Percentiles rank a stretch among this genome's conserved stretches.
Conservation (phyloP, 2,329 filamentous ascomycete genomes). For the Monilinia polystroma region DNA sequence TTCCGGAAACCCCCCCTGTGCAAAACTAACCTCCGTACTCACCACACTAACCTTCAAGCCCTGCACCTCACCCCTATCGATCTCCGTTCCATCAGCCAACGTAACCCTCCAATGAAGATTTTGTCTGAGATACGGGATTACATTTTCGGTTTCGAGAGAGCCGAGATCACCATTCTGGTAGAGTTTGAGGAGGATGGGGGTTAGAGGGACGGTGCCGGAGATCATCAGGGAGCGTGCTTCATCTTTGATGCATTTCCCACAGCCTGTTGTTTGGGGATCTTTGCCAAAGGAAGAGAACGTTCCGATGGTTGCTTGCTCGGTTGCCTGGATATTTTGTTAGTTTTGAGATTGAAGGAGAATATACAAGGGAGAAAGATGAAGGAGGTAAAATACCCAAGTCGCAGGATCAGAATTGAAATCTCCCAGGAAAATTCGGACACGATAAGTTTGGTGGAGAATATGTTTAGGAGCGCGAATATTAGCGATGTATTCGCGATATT, state of each 20-base stretch:
- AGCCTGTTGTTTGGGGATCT: slow-evolving; percentile 38
- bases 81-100: slow-evolving; percentile 32
- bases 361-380: not conserved
- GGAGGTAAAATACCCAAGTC: slow-evolving; percentile 35
- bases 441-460: slow-evolving; percentile 40
- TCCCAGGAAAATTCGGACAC: slow-evolving; percentile 43
- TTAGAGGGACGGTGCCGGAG: slow-evolving; percentile 45
- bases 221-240: slow-evolving; percentile 37
- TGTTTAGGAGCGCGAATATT: slow-evolving; percentile 43
- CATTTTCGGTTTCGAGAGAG: slow-evolving; percentile 38
- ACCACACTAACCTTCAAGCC: slow-evolving; percentile 38
- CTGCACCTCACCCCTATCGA: slow-evolving; percentile 31
- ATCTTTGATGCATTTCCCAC: slow-evolving; percentile 40
- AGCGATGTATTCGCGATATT: slow-evolving; percentile 41
- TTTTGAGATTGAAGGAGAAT: not conserved
- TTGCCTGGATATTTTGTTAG: slow-evolving; percentile 1
- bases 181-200: slow-evolving; percentile 40
- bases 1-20: slow-evolving; percentile 30
- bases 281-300: slow-evolving; percentile 43
- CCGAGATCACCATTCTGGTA: slow-evolving; percentile 36
- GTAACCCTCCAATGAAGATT: slow-evolving; percentile 39
- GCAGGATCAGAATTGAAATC: slow-evolving; percentile 36
- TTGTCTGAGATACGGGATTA: slow-evolving; percentile 38
- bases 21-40: slow-evolving; percentile 31
- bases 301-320: slow-evolving; percentile 42